Percentiles rank a stretch among this genome's conserved stretches.
Evolutionary conservation across 1,139 yeast genomes (phyloP).

Genomic region (Sugiyamaella xylanicola): DNA sequence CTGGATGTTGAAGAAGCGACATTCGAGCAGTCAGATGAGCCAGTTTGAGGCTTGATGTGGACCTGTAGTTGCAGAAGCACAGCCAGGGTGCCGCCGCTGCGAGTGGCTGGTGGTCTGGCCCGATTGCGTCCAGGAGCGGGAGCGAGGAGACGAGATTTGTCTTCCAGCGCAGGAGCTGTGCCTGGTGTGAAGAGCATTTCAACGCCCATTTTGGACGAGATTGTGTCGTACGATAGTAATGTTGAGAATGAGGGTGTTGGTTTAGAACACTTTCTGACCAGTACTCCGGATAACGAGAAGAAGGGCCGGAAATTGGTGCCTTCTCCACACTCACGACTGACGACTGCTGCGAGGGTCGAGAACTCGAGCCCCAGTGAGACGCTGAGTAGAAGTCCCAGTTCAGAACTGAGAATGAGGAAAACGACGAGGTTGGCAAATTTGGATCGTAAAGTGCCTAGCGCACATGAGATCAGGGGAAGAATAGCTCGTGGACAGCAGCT

Average conservation of each 20-base stretch:
- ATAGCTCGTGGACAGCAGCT: too few relatives aligned
- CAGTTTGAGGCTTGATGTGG: constrained; percentile 4
- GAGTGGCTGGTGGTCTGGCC: neutral
- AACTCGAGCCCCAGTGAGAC: too few relatives aligned
- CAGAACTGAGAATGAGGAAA: too few relatives aligned
- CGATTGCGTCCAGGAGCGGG: neutral
- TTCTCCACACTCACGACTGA: too few relatives aligned
- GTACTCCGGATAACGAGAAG: too few relatives aligned
- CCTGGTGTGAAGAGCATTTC: neutral
- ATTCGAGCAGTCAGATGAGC: too few relatives aligned
- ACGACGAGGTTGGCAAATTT: too few relatives aligned
- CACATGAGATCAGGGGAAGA: too few relatives aligned
- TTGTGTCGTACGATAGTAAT: neutral
- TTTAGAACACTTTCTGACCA: neutral
- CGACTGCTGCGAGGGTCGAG: too few relatives aligned
- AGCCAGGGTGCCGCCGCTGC: neutral
- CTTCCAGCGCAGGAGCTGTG: neutral
- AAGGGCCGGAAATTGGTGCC: too few relatives aligned
- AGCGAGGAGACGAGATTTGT: neutral
- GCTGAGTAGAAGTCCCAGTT: too few relatives aligned
- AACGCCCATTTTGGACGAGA: constrained; percentile 4
- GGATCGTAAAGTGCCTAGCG: too few relatives aligned
- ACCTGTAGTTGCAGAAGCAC: neutral
- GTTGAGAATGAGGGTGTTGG: neutral
- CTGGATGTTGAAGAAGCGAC: neutral